Evolutionary conservation across 2,329 filamentous ascomycete species (phyloP).

Genomic region (Verticillium longisporum): DNA sequence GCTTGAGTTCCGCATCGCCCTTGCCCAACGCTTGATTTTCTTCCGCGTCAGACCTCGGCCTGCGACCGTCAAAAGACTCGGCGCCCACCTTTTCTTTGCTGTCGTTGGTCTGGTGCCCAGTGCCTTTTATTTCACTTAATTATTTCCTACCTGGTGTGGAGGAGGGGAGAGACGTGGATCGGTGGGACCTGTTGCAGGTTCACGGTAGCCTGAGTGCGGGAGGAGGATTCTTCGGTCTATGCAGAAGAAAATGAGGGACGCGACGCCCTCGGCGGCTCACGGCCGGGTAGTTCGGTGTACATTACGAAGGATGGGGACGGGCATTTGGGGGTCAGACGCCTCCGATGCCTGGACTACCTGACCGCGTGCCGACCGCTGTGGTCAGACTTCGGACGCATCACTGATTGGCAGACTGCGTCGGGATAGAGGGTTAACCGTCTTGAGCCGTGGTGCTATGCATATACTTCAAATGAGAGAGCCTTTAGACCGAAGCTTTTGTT

Average conservation of each 20-base stretch:
- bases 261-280: background rate
- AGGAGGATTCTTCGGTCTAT: background rate
- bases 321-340: background rate
- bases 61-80: background rate
- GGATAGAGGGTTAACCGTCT: background rate
- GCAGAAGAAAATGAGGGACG: background rate
- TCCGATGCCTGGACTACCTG: background rate
- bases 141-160: background rate
- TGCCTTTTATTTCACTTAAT: background rate
- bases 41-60: background rate
- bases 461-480: background rate
- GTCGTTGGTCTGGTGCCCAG: background rate
- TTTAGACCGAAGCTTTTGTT: background rate
- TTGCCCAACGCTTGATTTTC: background rate
- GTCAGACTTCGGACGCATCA: background rate
- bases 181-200: background rate
- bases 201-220: background rate
- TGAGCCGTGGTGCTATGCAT: background rate
- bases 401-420: background rate
- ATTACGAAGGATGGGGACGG: background rate
- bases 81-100: background rate
- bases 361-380: background rate
- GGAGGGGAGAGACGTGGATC: background rate
- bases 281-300: background rate
- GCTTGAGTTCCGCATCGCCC: background rate